Base-by-base conservation (phyloP, 768 basidiomycete species). In the Leucogyrophana mollusca region DNA sequence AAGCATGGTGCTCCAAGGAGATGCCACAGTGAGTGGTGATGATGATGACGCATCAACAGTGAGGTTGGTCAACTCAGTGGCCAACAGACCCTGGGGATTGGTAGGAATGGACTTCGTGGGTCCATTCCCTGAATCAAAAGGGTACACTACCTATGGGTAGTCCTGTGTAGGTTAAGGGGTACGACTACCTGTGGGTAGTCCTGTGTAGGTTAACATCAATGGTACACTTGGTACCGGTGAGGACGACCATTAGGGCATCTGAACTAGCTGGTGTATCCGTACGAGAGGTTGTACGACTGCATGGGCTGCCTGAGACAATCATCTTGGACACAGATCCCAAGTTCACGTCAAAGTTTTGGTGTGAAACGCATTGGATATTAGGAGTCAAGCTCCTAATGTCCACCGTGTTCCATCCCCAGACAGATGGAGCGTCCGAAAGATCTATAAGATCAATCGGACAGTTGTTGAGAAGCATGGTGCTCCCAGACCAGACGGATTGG, bases 331-430 rank as follows among this genome's bases (percentile, higher is more conserved):
- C 67, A 21, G 60, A 66, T 24, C 18, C 55, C 0, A 59, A 63
- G 24, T 76, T 73, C 53, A 71, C 62, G 0, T 65, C 62, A 1
- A 45, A 47, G 13, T 72, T 71, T 52, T 72, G 72, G 71, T 40
- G 37, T 3, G 47, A 58, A 22, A 24, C 25, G 3, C 53, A 61
- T 30, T 27, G 40, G 11, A 16, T 66, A 0, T 14, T 70, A 4
- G 65, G 70, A 1, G 52, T 62, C 1, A 58, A 62, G 22, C 53
- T 72, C 0, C 38, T 57, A 0, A 65, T 73, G 62, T 73, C 58
- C 3, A 70, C 58, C 5, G 66, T 69, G 0, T 74, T 66, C 46
- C 73, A 74, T 44, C 72, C 69, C 0, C 68, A 74, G 40, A 74
- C n/a, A n/a, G n/a, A n/a, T n/a, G n/a, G n/a, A n/a, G n/a, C n/a